These are phyloP conservation scores for Heliosperma pusillum DNA, from an alignment of 148 eudicot species.

Conservation along the genomic window DNA sequence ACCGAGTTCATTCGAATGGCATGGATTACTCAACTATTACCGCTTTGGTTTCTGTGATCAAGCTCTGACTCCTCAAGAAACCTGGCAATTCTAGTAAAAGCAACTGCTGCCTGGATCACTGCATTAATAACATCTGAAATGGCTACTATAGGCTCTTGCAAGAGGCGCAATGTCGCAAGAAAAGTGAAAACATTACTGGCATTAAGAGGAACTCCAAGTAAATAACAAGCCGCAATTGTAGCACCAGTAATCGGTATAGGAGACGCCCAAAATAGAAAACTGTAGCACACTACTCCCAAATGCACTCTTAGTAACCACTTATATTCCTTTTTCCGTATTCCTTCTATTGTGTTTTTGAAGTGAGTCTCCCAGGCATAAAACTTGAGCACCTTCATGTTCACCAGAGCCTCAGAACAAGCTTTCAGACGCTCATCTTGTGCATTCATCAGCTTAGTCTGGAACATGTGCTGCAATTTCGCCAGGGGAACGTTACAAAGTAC, in stretches of 20 bases:
- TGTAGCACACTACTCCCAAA: slow-evolving; percentile 46
- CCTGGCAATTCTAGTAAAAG: slow-evolving; percentile 49
- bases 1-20: slow-evolving; percentile 38
- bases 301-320: slow-evolving; percentile 71
- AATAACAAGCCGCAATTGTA: slow-evolving; percentile 76
- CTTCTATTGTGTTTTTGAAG: slow-evolving; percentile 55
- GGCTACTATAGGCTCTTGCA: slow-evolving; percentile 56
- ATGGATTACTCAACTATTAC: neutral
- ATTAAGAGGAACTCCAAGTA: slow-evolving; percentile 49
- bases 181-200: slow-evolving; percentile 91
- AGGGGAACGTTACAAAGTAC: slow-evolving; percentile 67
- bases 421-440: slow-evolving; percentile 68
- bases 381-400: slow-evolving; percentile 73
- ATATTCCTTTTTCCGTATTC: slow-evolving; percentile 51
- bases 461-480: slow-evolving; percentile 62
- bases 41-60: slow-evolving; percentile 27
- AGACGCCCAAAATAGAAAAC: slow-evolving; percentile 65
- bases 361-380: slow-evolving; percentile 85
- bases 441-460: slow-evolving; percentile 57
- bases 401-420: slow-evolving; percentile 59
- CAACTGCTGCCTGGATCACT: slow-evolving; percentile 61
- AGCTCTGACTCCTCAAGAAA: slow-evolving; percentile 64
- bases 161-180: slow-evolving; percentile 62
- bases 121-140: slow-evolving; percentile 64
- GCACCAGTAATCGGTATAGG: slow-evolving; percentile 77